phyloP scores from a whole-genome alignment of 768 basidiomycete species.

The Guyanaporus albipodus region DNA sequence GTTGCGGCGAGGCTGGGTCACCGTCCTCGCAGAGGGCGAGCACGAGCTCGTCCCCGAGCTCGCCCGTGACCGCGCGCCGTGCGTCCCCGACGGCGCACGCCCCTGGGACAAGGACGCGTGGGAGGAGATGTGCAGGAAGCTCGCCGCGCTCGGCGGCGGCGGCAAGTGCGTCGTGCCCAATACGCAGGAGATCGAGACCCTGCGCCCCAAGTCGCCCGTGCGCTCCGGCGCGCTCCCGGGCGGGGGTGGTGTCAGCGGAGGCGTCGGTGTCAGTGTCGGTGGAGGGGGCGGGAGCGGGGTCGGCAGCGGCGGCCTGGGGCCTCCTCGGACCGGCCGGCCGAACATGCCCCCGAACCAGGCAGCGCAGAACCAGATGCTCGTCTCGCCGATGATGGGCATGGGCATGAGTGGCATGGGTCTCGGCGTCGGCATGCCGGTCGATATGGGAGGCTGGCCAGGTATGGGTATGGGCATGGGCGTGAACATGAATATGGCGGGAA shows the following conservation, averaged over 20 bases:
- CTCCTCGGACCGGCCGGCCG: constrained; percentile 14
- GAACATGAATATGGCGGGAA: constrained; percentile 37
- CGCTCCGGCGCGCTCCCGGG: constrained; percentile 33
- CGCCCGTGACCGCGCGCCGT: constrained; percentile 28
- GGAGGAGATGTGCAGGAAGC: constrained; percentile 58
- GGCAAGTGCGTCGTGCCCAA: constrained; percentile 65
- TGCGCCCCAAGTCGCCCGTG: constrained; percentile 83
- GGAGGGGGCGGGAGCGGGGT: constrained; percentile 18
- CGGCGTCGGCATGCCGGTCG: constrained; percentile 33
- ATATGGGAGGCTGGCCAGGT: constrained; percentile 31
- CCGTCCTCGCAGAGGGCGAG: constrained; percentile 66
- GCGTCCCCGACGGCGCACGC: constrained; percentile 27
- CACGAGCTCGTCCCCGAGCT: constrained; percentile 46
- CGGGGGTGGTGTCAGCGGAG: constrained; percentile 26
- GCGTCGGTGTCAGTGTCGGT: constrained; percentile 11
- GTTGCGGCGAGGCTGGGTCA: constrained; percentile 88
- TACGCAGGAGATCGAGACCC: constrained; percentile 74
- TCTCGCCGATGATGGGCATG: constrained; percentile 42
- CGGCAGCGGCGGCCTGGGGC: constrained; percentile 15
- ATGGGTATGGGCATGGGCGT: constrained; percentile 40
- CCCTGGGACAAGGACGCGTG: constrained; percentile 62
- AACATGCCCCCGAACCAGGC: constrained; percentile 15
- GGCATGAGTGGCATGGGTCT: constrained; percentile 41
- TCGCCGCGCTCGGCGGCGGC: constrained; percentile 42
- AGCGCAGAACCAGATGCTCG: constrained; percentile 29